A percentile compares a stretch with the other conserved stretches of the same genome.
Evolutionary conservation across 1,139 yeast species (phyloP).

Genomic region (Candida sanyaensis): DNA sequence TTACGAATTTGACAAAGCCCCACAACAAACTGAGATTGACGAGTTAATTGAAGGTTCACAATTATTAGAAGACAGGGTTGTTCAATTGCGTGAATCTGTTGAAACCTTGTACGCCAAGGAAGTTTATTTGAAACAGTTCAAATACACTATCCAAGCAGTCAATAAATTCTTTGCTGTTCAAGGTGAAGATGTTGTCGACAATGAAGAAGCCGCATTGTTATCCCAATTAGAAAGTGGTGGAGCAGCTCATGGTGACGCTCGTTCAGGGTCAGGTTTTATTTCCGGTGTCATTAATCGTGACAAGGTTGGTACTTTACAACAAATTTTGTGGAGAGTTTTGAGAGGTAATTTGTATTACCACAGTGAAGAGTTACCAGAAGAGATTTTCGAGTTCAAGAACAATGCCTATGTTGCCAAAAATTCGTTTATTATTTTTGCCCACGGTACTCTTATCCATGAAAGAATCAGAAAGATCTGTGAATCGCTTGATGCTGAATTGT

Average conservation of each 20-base stretch:
- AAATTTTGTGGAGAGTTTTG: conserved; percentile 88
- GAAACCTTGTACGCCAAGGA: conserved; percentile 36
- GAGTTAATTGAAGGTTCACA: conserved; percentile 70
- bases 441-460: conserved; percentile 42
- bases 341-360: conserved; percentile 87
- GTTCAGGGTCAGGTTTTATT: conserved; percentile 49
- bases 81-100: conserved; percentile 40
- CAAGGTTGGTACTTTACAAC: conserved; percentile 72
- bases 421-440: conserved; percentile 47
- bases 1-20: conserved; percentile 38
- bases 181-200: conserved; percentile 25
- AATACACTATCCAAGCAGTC: conserved; percentile 55
- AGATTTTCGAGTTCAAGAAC: conserved; percentile 38
- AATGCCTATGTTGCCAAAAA: conserved; percentile 36
- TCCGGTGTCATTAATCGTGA: conserved; percentile 82
- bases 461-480: conserved; percentile 47
- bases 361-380: conserved; percentile 63
- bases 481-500: conserved; percentile 47
- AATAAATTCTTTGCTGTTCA: conserved; percentile 56
- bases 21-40: conserved; percentile 69
- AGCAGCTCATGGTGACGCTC: conserved; percentile 10
- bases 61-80: conserved; percentile 45
- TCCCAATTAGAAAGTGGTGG: conserved; percentile 31
- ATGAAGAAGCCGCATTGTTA: conserved; percentile 24
- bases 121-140: conserved; percentile 39